phyloP scores from a whole-genome alignment of 129 eudicot species.

The Chrysanthemum seticuspe region DNA sequence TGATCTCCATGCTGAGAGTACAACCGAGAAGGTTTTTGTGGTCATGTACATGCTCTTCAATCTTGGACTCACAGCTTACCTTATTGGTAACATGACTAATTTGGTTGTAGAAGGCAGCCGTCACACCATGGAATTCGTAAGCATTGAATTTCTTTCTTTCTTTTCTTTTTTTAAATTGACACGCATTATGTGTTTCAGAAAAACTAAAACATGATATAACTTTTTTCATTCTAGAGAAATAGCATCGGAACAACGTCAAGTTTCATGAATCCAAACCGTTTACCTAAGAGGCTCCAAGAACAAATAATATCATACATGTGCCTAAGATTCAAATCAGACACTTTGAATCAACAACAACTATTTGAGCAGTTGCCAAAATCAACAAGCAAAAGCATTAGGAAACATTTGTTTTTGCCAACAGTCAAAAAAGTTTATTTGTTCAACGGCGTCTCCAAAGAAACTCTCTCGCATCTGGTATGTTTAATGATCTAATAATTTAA shows the following conservation, averaged over 20 bases:
- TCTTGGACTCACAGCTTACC: slow-evolving; percentile 83
- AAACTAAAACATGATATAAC: background rate
- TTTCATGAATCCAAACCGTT: slow-evolving; percentile 67
- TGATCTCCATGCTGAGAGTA: slow-evolving; percentile 79
- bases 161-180: background rate
- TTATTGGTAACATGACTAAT: slow-evolving; percentile 94
- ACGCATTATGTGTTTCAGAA: background rate
- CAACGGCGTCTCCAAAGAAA: slow-evolving; percentile 64
- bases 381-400: no score
- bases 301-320: slow-evolving; percentile 91
- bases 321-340: slow-evolving; percentile 70
- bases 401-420: slow-evolving; percentile 6
- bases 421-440: slow-evolving; percentile 67
- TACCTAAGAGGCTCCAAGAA: slow-evolving; percentile 71
- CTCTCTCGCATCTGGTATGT: slow-evolving; percentile 68
- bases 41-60: slow-evolving; percentile 83
- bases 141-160: slow-evolving; percentile 4
- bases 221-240: slow-evolving; percentile 55
- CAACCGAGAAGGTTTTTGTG: slow-evolving; percentile 78
- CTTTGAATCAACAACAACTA: slow-evolving; percentile 70
- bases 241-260: slow-evolving; percentile 93
- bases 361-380: slow-evolving; percentile 65
- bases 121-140: slow-evolving; percentile 92
- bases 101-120: slow-evolving; percentile 92
- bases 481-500: background rate